These are phyloP conservation scores for Lachancea quebecensis DNA, from an alignment of 805 yeast species.

Conservation along the genomic window DNA sequence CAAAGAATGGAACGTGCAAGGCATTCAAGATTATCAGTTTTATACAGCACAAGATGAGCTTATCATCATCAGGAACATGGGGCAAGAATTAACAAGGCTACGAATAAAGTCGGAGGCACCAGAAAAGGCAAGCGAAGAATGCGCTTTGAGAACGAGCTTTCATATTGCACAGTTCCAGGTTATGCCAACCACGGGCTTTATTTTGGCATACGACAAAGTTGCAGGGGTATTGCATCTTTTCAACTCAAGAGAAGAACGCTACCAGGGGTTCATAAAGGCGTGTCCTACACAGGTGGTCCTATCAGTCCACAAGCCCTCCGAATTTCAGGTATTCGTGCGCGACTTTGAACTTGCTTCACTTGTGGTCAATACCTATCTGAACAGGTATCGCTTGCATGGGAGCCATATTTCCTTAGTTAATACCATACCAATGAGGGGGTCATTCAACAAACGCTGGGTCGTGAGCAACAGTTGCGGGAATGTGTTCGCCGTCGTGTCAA, in stretches of 20 bases:
- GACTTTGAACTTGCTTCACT: conserved; percentile 4
- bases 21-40: too few species aligned
- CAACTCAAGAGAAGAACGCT: conserved; percentile 10
- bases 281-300: not conserved
- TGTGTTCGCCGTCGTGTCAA: conserved; percentile 3
- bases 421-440: not conserved
- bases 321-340: conserved; percentile 3
- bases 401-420: not conserved
- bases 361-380: conserved; percentile 1
- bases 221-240: conserved; percentile 12
- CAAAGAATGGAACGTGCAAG: too few species aligned
- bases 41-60: not conserved
- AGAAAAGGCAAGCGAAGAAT: conserved; percentile 2
- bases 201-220: conserved; percentile 9
- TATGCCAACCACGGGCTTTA: conserved; percentile 11
- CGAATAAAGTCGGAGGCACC: not conserved
- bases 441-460: not conserved
- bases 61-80: not conserved
- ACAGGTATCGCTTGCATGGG: conserved; percentile 1
- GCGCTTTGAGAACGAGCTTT: conserved; percentile 10
- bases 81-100: not conserved
- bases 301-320: not conserved
- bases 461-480: not conserved
- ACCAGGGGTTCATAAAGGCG: conserved; percentile 10
- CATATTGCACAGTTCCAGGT: conserved; percentile 10